Conservation (phyloP, 805 yeast genomes). For the Schwanniomyces vanrijiae region DNA sequence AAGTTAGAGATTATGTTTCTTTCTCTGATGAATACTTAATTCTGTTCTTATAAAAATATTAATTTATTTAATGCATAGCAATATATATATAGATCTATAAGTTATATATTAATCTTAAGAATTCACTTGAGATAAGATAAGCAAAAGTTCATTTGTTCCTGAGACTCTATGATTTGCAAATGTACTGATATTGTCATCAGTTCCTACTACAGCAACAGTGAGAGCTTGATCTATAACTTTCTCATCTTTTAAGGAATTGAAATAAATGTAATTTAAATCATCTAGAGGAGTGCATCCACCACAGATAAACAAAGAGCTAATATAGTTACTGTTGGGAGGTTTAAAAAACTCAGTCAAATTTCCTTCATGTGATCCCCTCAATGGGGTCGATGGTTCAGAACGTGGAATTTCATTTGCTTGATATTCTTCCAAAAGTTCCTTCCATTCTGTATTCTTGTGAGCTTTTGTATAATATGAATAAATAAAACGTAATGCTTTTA, state of each 20-base stretch:
- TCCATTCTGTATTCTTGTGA: conserved; percentile 11
- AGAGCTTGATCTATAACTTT: conserved; percentile 46
- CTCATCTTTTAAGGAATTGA: conserved; percentile 41
- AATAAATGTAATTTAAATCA: conserved; percentile 62
- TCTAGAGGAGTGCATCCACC: conserved; percentile 71
- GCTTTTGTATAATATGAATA: conserved; percentile 32
- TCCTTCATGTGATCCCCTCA: neutral
- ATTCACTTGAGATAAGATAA: conserved; percentile 38
- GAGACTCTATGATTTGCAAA: conserved; percentile 63
- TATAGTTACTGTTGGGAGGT: conserved; percentile 1
- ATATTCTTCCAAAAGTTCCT: conserved; percentile 22
- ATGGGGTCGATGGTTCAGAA: conserved; percentile 15
- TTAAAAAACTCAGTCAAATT: conserved; percentile 3
- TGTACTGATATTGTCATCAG: conserved; percentile 49
- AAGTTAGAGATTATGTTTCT: too few species aligned
- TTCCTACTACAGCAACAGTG: conserved; percentile 51
- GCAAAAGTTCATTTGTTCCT: conserved; percentile 70
- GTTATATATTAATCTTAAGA: neutral
- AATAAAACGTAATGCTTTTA: conserved; percentile 57
- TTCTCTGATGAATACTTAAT: too few species aligned
- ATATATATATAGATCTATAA: neutral
- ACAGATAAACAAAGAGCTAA: conserved; percentile 52
- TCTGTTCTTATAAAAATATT: too few species aligned
- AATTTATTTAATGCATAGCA: neutral
- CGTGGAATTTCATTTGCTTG: conserved; percentile 20